Percentiles rank a stretch among this genome's conserved stretches.
Conservation (phyloP, 2,329 filamentous ascomycete genomes). For the Pezicula neosporulosa region DNA sequence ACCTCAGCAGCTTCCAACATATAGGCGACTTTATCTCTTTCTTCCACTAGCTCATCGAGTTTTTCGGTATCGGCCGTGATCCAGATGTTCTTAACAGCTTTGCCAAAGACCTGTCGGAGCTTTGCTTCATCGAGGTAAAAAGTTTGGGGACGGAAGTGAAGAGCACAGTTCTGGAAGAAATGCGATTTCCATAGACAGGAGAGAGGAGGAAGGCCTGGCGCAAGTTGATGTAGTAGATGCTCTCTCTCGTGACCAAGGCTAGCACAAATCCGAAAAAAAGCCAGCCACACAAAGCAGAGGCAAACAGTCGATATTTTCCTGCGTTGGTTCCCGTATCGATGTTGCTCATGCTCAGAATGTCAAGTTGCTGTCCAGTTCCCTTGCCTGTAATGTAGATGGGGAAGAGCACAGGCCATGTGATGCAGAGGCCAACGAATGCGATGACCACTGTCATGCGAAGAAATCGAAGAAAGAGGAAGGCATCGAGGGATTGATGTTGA, state of each 20-base stretch:
- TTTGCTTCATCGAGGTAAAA: constrained; percentile 76
- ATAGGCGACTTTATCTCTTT: constrained; percentile 76
- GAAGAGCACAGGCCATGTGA: constrained; percentile 81
- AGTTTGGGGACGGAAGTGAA: constrained; percentile 79
- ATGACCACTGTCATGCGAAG: constrained; percentile 75
- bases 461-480: constrained; percentile 87
- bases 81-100: constrained; percentile 81
- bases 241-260: constrained; percentile 82
- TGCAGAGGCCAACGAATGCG: constrained; percentile 76
- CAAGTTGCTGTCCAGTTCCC: constrained; percentile 60
- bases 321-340: constrained; percentile 50
- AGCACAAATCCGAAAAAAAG: constrained; percentile 85
- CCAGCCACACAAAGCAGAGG: constrained; percentile 78
- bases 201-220: constrained; percentile 90
- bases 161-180: constrained; percentile 87
- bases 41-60: constrained; percentile 75
- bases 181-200: constrained; percentile 76
- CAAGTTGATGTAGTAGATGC: constrained; percentile 87
- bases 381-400: constrained; percentile 86
- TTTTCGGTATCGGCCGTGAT: constrained; percentile 73
- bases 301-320: constrained; percentile 65
- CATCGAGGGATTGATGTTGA: constrained; percentile 88
- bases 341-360: constrained; percentile 78
- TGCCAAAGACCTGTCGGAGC: constrained; percentile 76
- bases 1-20: constrained; percentile 85